Evolutionary conservation across 2,329 filamentous ascomycete genomes (phyloP), one percentile per base, ranked within the genome.

Genomic region (Phialophora chinensis): DNA sequence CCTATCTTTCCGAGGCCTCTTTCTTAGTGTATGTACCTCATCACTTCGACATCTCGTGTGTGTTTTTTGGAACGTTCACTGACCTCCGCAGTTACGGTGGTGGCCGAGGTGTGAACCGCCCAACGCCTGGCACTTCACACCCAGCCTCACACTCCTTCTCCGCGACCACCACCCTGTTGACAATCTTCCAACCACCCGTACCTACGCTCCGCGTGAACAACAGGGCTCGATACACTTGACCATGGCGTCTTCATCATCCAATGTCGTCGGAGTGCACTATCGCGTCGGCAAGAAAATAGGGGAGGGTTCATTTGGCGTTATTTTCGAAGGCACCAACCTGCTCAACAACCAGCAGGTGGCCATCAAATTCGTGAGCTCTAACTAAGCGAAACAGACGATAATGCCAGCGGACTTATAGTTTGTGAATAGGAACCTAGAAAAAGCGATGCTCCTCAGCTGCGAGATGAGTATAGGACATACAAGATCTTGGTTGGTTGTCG

Each of bases 261-360:
- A 98, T 82, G 95, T 99, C 73, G 95, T 98, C 76, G 95, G 95
- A 78, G 95, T 99, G 73, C 95, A 99, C 83, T 99, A 99, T 82
- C 88, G 95, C 73, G 95, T 99, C 73, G 95, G 95, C 75, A 98
- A 98, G 88, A 99, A 99, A 85, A 98, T 99, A 74, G 95, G 95
- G 79, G 95, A 98, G 87, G 94, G 94, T 72, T 97, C 93, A 47
- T 98, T 98, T 77, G 94, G 94, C 84, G 95, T 98, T 74, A 97
- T 98, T 78, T 98, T 98, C 77, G 95, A 98, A 82, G 95, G 95
- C 74, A 98, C 93, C 77, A 99, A 99, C 80, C 86, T 99, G 74
- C 86, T 99, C 80, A 99, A 99, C 85, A 97, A 96, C 82, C 95
- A 98, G 81, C 93, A 97, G 83, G 94, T 99, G 70, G 95, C 95